phyloP scores from a whole-genome alignment of 1,284 basidiomycete species.

The Ustilago loliicola region DNA sequence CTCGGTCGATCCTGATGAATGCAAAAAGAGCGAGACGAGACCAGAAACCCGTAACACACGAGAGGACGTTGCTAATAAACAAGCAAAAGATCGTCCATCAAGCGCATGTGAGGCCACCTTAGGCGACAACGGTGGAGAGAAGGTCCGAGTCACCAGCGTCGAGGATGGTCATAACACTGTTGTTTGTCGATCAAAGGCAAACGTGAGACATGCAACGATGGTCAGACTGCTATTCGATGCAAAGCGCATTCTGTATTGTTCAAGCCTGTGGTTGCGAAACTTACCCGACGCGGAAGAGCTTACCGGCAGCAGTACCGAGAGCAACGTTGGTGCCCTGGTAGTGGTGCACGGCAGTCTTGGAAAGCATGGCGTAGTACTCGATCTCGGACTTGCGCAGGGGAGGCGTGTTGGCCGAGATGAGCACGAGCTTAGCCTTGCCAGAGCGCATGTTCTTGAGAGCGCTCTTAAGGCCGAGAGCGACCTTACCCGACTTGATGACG shows the following conservation, averaged over 20 bases:
- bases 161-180: conserved; percentile 89
- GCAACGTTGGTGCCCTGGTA: conserved; percentile 94
- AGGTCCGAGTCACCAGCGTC: conserved; percentile 98
- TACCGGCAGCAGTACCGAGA: conserved; percentile 98
- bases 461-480: conserved; percentile 68
- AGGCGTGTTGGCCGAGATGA: conserved; percentile 99
- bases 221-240: conserved; percentile 14
- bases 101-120: conserved; percentile 34
- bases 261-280: conserved; percentile 67
- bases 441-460: conserved; percentile 98
- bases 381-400: conserved; percentile 99
- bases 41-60: conserved; percentile 15
- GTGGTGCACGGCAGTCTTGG: conserved; percentile 95
- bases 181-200: background rate
- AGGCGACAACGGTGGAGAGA: conserved; percentile 71
- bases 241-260: no score
- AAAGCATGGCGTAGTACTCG: conserved; percentile 99
- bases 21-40: conserved; percentile 4
- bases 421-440: conserved; percentile 98
- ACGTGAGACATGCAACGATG: background rate
- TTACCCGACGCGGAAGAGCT: conserved; percentile 98
- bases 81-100: conserved; percentile 27
- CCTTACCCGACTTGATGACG: conserved; percentile 88
- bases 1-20: conserved; percentile 20
- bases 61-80: conserved; percentile 30